A percentile compares a stretch with the other conserved stretches of the same genome.
Conservation (phyloP, 805 yeast species). For the Wickerhamiella azyma region DNA sequence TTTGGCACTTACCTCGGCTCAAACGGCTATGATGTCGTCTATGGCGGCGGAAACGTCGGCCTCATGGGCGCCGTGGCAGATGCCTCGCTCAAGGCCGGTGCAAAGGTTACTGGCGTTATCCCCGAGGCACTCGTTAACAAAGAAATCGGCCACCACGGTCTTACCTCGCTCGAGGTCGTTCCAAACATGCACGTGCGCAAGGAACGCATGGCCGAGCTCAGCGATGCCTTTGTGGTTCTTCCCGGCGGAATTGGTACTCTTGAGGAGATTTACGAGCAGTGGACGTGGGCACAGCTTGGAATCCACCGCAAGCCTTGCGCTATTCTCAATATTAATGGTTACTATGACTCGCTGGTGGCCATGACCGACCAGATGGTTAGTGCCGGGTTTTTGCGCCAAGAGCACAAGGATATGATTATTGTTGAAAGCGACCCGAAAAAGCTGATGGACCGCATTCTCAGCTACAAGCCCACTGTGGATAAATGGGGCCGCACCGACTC, state of each 20-base stretch:
- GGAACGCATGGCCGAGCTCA: conserved; percentile 70
- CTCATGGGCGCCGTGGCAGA: conserved; percentile 20
- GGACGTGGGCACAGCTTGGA: conserved; percentile 83
- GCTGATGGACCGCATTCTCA: neutral
- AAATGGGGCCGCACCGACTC: neutral
- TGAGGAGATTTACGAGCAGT: conserved; percentile 81
- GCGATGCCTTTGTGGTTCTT: conserved; percentile 76
- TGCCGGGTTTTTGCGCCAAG: neutral
- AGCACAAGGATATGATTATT: neutral
- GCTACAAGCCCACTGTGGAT: neutral
- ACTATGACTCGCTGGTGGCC: conserved; percentile 52
- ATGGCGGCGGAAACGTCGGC: conserved; percentile 71
- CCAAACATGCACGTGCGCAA: conserved; percentile 84
- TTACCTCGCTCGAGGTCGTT: conserved; percentile 46
- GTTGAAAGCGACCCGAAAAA: neutral
- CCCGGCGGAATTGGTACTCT: conserved; percentile 90
- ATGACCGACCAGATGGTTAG: conserved; percentile 1
- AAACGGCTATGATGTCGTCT: conserved; percentile 54
- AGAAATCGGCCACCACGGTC: conserved; percentile 42
- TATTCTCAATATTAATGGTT: conserved; percentile 64
- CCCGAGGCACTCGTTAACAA: conserved; percentile 70
- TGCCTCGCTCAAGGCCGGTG: conserved; percentile 17
- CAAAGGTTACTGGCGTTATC: conserved; percentile 62
- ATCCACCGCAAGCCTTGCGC: conserved; percentile 75
- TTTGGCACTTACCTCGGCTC: conserved; percentile 48